phyloP scores from a whole-genome alignment of 768 basidiomycete species.

The Amyloporia xantha region DNA sequence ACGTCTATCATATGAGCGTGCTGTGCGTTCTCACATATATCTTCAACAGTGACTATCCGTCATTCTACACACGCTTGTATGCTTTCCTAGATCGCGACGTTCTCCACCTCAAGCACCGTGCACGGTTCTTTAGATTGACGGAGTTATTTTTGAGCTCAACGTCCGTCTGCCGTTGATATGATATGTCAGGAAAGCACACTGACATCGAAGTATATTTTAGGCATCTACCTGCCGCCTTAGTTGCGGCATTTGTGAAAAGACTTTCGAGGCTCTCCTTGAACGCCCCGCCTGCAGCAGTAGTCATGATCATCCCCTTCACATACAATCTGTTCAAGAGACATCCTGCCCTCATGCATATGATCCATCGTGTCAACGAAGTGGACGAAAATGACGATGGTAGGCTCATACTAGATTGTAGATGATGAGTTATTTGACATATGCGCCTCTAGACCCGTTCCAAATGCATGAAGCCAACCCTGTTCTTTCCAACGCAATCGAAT shows the following conservation, averaged over 20 bases:
- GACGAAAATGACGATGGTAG: constrained; percentile 12
- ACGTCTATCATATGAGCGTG: too few species aligned
- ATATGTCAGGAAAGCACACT: too few species aligned
- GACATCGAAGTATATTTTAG: constrained; percentile 40
- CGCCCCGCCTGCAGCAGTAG: constrained; percentile 85
- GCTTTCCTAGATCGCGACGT: constrained; percentile 82
- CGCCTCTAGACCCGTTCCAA: constrained; percentile 70
- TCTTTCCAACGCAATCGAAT: constrained; percentile 71
- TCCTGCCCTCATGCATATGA: constrained; percentile 88
- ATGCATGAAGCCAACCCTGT: constrained; percentile 63
- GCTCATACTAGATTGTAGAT: too few species aligned
- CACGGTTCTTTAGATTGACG: constrained; percentile 89
- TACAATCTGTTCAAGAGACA: constrained; percentile 93
- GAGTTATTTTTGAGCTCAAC: constrained; percentile 90
- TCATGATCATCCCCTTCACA: constrained; percentile 87
- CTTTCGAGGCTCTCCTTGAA: constrained; percentile 76
- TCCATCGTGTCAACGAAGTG: constrained; percentile 54
- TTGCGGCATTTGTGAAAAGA: constrained; percentile 93
- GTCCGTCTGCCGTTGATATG: too few species aligned
- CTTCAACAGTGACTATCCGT: constrained; percentile 80
- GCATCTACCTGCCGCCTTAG: constrained; percentile 82
- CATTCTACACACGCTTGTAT: constrained; percentile 90
- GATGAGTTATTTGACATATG: too few species aligned
- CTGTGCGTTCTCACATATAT: constrained; percentile 4
- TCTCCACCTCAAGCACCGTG: constrained; percentile 87